These are phyloP conservation scores for Paracorniculantispora psalliotae DNA, from an alignment of 2,329 filamentous ascomycete genomes.

Conservation along the genomic window DNA sequence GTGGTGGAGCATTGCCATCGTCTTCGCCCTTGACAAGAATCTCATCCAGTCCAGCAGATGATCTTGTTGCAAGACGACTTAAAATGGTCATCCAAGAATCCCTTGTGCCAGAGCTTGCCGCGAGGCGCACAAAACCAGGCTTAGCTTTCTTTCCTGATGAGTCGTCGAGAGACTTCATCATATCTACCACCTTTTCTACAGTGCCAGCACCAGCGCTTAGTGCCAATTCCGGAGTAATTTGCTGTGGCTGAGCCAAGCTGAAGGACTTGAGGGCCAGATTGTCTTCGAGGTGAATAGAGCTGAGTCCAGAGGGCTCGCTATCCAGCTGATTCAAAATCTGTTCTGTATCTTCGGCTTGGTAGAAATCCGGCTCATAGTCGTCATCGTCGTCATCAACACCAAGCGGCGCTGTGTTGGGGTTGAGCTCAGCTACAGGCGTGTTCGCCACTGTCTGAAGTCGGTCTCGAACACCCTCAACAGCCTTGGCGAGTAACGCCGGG, in stretches of 20 bases:
- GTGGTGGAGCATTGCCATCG: slow-evolving; percentile 22
- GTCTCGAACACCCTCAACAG: slow-evolving; percentile 59
- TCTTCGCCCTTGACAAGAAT: slow-evolving; percentile 53
- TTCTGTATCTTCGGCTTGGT: slow-evolving; percentile 69
- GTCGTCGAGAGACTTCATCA: slow-evolving; percentile 70
- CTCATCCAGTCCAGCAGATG: slow-evolving; percentile 65
- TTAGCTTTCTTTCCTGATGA: slow-evolving; percentile 55
- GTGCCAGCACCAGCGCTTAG: slow-evolving; percentile 70
- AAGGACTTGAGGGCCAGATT: slow-evolving; percentile 71
- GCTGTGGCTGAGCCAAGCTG: slow-evolving; percentile 70
- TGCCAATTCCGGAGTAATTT: slow-evolving; percentile 66
- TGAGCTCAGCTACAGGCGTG: slow-evolving; percentile 41
- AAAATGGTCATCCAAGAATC: slow-evolving; percentile 91
- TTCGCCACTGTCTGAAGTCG: slow-evolving; percentile 43
- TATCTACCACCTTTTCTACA: slow-evolving; percentile 70
- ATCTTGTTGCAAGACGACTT: slow-evolving; percentile 76
- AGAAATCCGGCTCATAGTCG: slow-evolving; percentile 87
- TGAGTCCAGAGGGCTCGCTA: slow-evolving; percentile 52
- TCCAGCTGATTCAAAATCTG: slow-evolving; percentile 76
- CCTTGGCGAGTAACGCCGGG: slow-evolving; percentile 61
- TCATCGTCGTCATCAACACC: slow-evolving; percentile 74
- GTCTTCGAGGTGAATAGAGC: slow-evolving; percentile 27
- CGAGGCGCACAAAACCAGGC: slow-evolving; percentile 75
- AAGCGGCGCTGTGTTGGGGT: slow-evolving; percentile 55
- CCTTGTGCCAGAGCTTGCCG: slow-evolving; percentile 75